Percentiles rank a stretch among this genome's conserved stretches.
phyloP scores from a whole-genome alignment of 2,329 filamentous ascomycete species.

The Nigrospora oryzae region DNA sequence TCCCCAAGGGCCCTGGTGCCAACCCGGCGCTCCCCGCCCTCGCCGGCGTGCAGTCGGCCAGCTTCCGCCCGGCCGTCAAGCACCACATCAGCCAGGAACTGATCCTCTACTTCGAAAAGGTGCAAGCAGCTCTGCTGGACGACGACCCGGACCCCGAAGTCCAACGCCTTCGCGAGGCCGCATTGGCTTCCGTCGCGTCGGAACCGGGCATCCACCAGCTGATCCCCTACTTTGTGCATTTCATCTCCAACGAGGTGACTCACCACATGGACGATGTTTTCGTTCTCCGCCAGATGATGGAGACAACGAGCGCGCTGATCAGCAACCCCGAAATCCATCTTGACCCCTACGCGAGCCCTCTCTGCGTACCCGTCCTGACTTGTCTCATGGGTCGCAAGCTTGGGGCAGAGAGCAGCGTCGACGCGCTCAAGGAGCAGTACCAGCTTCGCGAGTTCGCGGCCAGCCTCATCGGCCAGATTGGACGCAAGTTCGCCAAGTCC shows the following conservation, averaged over 20 bases:
- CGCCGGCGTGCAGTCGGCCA: conserved; percentile 73
- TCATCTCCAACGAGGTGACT: conserved; percentile 91
- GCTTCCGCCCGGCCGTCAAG: conserved; percentile 86
- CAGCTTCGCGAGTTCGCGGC: conserved; percentile 77
- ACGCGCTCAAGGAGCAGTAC: conserved; percentile 58
- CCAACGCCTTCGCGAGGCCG: conserved; percentile 67
- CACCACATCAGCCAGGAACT: conserved; percentile 94
- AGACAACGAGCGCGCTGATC: conserved; percentile 75
- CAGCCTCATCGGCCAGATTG: conserved; percentile 70
- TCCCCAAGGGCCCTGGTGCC: conserved; percentile 82
- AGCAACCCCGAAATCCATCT: conserved; percentile 73
- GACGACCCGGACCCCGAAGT: conserved; percentile 75
- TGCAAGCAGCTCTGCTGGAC: conserved; percentile 81
- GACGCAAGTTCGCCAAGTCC: conserved; percentile 69
- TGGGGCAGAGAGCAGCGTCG: conserved; percentile 45
- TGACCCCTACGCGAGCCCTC: conserved; percentile 50
- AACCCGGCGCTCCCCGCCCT: conserved; percentile 79
- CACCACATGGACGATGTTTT: conserved; percentile 89
- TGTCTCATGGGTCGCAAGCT: conserved; percentile 81
- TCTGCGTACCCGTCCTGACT: conserved; percentile 83
- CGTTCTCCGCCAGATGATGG: conserved; percentile 85
- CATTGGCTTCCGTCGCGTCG: conserved; percentile 73
- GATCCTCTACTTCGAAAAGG: conserved; percentile 93
- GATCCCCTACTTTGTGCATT: conserved; percentile 92
- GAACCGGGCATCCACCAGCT: conserved; percentile 94